phyloP scores from a whole-genome alignment of 768 basidiomycete genomes.

The Hebeloma cylindrosporum region DNA sequence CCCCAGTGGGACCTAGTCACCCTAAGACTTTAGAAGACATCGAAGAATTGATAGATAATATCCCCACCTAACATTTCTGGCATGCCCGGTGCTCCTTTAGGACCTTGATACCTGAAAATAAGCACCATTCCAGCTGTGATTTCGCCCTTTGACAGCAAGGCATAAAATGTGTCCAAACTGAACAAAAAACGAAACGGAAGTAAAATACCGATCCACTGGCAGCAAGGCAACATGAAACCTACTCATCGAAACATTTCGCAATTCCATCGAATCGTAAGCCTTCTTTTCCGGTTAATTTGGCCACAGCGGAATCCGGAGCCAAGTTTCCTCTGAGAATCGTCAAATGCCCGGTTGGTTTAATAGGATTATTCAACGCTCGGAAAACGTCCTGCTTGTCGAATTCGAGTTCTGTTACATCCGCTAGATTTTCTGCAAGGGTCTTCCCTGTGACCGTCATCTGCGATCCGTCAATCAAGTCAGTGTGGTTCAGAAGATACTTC shows the following conservation, averaged over 20 bases:
- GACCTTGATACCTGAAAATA: constrained; percentile 87
- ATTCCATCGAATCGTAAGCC: constrained; percentile 79
- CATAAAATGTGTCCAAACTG: constrained; percentile 71
- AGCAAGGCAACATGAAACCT: constrained; percentile 4
- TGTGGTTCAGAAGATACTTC: constrained; percentile 80
- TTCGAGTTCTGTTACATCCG: constrained; percentile 68
- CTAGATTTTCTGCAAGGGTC: constrained; percentile 85
- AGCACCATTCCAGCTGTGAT: constrained; percentile 75
- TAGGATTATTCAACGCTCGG: constrained; percentile 67
- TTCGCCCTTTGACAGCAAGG: constrained; percentile 69
- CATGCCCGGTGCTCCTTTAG: constrained; percentile 92
- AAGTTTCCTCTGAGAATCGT: constrained; percentile 88
- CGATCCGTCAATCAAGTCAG: constrained; percentile 75
- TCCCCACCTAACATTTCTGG: constrained; percentile 71
- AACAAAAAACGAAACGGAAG: not conserved
- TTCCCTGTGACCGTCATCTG: constrained; percentile 91
- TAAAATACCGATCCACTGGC: too few relatives aligned
- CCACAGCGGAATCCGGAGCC: constrained; percentile 83
- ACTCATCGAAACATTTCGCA: constrained; percentile 81
- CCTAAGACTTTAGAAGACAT: not conserved
- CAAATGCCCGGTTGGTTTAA: constrained; percentile 86
- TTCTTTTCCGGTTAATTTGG: constrained; percentile 94
- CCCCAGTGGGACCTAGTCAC: constrained; percentile 68
- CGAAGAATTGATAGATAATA: not conserved
- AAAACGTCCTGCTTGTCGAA: constrained; percentile 80